These are phyloP conservation scores for Omphalotus olearius DNA, from an alignment of 1,284 basidiomycete species.

Conservation along the genomic window DNA sequence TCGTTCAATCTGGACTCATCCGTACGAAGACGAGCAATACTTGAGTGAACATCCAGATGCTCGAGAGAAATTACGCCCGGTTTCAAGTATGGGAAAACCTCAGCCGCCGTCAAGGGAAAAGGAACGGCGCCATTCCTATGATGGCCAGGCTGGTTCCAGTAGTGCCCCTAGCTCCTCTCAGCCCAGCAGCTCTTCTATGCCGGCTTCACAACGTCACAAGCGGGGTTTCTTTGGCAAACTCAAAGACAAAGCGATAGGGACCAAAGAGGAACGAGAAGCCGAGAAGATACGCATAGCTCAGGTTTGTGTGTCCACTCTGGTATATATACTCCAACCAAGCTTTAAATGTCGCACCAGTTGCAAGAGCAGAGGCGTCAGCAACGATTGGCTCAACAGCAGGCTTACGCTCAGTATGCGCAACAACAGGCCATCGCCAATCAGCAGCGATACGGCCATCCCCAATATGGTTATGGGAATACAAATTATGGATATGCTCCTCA, in stretches of 20 bases:
- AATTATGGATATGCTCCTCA: constrained; percentile 15
- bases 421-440: constrained; percentile 1
- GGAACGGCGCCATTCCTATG: constrained; percentile 25
- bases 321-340: too few relatives aligned
- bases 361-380: constrained; percentile 29
- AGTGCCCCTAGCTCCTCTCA: neutral
- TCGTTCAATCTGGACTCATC: constrained; percentile 67
- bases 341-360: constrained; percentile 16
- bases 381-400: constrained; percentile 8
- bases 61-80: constrained; percentile 30
- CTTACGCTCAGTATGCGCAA: constrained; percentile 9
- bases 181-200: neutral
- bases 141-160: constrained; percentile 14
- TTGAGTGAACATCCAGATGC: constrained; percentile 51
- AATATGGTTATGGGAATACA: constrained; percentile 21
- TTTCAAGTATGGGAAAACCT: neutral
- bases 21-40: constrained; percentile 63
- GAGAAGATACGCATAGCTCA: constrained; percentile 31
- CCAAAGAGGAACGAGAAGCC: constrained; percentile 59
- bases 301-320: constrained; percentile 23
- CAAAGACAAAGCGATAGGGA: constrained; percentile 59
- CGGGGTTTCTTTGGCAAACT: constrained; percentile 39
- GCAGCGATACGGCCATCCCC: constrained; percentile 13
- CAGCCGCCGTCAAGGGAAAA: neutral
- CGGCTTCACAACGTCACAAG: neutral